These are phyloP conservation scores for Chaetothyriales sp. DNA, from an alignment of 2,329 filamentous ascomycete genomes.

Conservation along the genomic window DNA sequence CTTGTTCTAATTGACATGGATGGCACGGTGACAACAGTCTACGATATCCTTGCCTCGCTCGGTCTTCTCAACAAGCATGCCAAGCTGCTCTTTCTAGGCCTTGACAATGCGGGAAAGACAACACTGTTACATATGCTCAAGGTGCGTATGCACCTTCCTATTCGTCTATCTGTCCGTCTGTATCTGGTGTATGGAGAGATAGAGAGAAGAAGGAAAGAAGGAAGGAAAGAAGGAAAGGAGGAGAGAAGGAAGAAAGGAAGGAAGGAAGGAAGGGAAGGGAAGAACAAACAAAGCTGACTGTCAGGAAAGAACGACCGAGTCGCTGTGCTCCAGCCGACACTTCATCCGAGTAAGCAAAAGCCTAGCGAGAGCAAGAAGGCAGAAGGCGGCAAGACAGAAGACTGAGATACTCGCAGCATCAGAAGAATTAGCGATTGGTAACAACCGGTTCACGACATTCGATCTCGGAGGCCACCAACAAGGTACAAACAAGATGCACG, in stretches of 20 bases:
- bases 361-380: conserved; percentile 3
- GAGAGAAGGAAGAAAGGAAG: conserved; percentile 1
- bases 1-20: conserved; percentile 4
- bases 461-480: conserved; percentile 90
- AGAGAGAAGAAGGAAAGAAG: background rate
- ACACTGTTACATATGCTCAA: conserved; percentile 92
- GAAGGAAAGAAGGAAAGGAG: conserved; percentile 1
- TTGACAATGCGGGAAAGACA: conserved; percentile 91
- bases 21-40: conserved; percentile 44
- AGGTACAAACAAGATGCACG: conserved; percentile 39
- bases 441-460: conserved; percentile 88
- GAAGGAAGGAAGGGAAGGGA: background rate
- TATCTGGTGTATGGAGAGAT: conserved; percentile 1
- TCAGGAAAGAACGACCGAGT: conserved; percentile 70
- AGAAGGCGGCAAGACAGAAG: conserved; percentile 1
- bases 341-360: conserved; percentile 65
- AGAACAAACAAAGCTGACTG: background rate
- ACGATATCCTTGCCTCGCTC: conserved; percentile 75
- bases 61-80: conserved; percentile 91
- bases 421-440: conserved; percentile 83
- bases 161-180: too few relatives aligned
- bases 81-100: conserved; percentile 83
- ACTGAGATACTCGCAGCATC: conserved; percentile 45
- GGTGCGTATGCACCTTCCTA: conserved; percentile 45
- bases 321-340: conserved; percentile 76